A percentile compares a stretch with the other conserved stretches of the same genome.
Conservation (phyloP, 179 eudicot species). For the Nepenthes alata region DNA sequence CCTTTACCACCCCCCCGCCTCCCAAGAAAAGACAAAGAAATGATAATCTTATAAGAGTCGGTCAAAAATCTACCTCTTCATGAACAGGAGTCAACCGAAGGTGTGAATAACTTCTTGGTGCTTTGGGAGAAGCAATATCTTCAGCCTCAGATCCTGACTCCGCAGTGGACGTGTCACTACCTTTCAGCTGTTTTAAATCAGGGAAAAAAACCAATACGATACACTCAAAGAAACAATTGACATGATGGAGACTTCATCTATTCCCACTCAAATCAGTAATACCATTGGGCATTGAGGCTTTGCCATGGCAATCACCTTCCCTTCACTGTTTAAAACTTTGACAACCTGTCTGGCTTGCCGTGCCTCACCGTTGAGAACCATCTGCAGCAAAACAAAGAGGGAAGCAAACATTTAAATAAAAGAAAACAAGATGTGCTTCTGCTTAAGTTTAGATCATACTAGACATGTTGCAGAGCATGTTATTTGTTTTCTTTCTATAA, state of each 20-base stretch:
- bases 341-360: slow-evolving; percentile 75
- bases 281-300: slow-evolving; percentile 75
- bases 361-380: slow-evolving; percentile 78
- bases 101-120: slow-evolving; percentile 53
- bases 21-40: neutral
- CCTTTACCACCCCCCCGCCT: too few species aligned
- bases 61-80: slow-evolving; percentile 59
- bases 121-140: slow-evolving; percentile 84
- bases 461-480: neutral
- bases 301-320: slow-evolving; percentile 81
- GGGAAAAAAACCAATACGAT: slow-evolving; percentile 6
- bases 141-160: slow-evolving; percentile 99
- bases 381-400: slow-evolving; percentile 27
- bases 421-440: too few species aligned
- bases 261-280: slow-evolving; percentile 1
- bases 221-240: neutral
- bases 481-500: neutral
- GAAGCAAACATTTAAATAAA: neutral
- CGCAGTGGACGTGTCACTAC: slow-evolving; percentile 85
- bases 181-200: slow-evolving; percentile 49
- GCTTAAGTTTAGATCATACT: neutral
- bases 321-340: slow-evolving; percentile 80
- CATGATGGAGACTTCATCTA: neutral
- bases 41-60: neutral
- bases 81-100: slow-evolving; percentile 91